Conservation (phyloP, 2,329 filamentous ascomycete genomes). For the Arachnopeziza araneosa region DNA sequence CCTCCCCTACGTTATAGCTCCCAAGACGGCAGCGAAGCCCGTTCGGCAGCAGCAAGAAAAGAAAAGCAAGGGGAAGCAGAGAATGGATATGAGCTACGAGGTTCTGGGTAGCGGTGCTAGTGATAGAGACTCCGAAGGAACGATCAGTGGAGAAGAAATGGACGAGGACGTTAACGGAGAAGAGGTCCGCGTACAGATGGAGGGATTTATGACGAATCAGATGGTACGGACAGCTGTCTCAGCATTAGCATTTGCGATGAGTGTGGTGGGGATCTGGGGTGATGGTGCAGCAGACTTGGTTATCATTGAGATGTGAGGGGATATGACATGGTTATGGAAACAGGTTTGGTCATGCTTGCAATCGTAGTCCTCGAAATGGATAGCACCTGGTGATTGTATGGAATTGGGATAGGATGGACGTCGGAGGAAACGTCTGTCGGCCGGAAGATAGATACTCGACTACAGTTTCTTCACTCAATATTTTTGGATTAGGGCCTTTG, state of each 20-base stretch:
- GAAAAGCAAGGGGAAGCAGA: constrained; percentile 15
- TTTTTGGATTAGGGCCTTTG: not conserved
- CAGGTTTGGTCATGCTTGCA: not conserved
- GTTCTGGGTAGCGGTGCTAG: constrained; percentile 42
- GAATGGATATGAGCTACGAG: constrained; percentile 68
- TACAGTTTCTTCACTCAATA: constrained; percentile 8
- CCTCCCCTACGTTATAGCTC: constrained; percentile 9
- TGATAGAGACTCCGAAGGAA: constrained; percentile 39
- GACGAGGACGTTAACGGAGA: constrained; percentile 52
- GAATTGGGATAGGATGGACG: not conserved
- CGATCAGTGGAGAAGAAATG: constrained; percentile 41
- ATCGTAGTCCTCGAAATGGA: not conserved
- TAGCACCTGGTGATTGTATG: not conserved
- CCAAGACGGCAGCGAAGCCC: not conserved
- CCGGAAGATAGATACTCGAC: constrained; percentile 11
- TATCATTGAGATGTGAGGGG: constrained; percentile 24
- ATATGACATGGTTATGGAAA: not conserved
- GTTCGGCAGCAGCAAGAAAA: constrained; percentile 28
- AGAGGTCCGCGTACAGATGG: constrained; percentile 52
- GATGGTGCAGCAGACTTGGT: constrained; percentile 42
- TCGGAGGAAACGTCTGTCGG: no score
- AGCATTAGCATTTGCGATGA: constrained; percentile 53
- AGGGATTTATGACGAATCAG: constrained; percentile 49
- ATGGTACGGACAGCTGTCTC: constrained; percentile 48
- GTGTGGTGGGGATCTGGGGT: constrained; percentile 61